Evolutionary conservation across 345 rosid species (phyloP), one percentile per base, ranked within the genome.

Genomic region (Boechera divaricarpa): DNA sequence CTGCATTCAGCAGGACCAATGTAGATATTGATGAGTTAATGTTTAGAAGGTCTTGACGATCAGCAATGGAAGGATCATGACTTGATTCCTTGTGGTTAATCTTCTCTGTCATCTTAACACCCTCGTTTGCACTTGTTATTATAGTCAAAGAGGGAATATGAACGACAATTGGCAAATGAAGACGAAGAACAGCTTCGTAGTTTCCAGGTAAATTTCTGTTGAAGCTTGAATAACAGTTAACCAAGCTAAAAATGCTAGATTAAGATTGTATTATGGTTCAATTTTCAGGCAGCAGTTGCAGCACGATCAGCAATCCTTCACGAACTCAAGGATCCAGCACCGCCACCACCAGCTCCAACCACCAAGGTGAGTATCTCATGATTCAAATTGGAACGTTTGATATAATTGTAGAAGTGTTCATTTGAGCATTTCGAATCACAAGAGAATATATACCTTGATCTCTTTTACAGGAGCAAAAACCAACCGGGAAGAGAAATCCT

Each of bases 71-170:
- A 56, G 35, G 38, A 44, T 63, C 67, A 45, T 11, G 6, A 57
- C 66, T 66, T 39, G 51, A 32, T 47, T 24, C 13, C 12, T 8
- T 32, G 54, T 7, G 16, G 10, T 63, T 10, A 44, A 26, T 63
- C 33, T 38, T 63, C 32, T 60, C 7, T 9, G 18, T 44, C 53
- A 60, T 45, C 44, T 44, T 48, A 61, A 58, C 62, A 13, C 36
- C 9, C 21, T 60, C 15, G 5, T 69, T 42, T 76, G 10, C 53
- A 42, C 38, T 67, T 36, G n/a, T 11, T 61, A 59, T 32, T 63
- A 12, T 75, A 95, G 99, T 86, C 97, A 7, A 90, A 78, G 85
- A 92, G 85, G 76, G 87, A 90, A 75, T 85, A 89, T 69, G 98
- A 92, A 75, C 83, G 66, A 10, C 90, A 83, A 72, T 35, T 94